These are phyloP conservation scores for Talaromyces wortmannii DNA, from an alignment of 495 filamentous ascomycete species.

Conservation along the genomic window DNA sequence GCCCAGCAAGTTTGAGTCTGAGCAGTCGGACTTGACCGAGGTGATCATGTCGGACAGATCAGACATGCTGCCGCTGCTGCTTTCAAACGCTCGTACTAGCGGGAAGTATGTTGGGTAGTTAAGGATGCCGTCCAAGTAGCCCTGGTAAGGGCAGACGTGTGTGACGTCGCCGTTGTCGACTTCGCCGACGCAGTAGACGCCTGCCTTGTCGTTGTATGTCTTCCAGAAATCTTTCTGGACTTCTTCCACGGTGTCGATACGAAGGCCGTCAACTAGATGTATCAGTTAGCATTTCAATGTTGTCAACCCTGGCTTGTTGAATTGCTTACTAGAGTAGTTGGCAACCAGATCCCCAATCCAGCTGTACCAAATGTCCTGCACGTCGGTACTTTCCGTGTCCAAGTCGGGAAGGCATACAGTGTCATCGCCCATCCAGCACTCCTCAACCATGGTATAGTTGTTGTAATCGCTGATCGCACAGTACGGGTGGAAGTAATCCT, in stretches of 20 bases:
- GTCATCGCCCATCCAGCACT: conserved; percentile 62
- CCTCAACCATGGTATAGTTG: conserved; percentile 37
- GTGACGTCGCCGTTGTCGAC: conserved; percentile 54
- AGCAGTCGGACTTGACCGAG: conserved; percentile 45
- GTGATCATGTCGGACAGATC: conserved; percentile 53
- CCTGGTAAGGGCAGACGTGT: conserved; percentile 61
- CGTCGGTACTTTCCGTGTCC: conserved; percentile 51
- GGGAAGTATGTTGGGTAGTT: conserved; percentile 59
- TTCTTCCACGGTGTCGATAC: conserved; percentile 70
- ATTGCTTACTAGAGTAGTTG: conserved; percentile 57
- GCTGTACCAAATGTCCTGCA: conserved; percentile 51
- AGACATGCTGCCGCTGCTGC: conserved; percentile 49
- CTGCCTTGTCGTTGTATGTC: conserved; percentile 54
- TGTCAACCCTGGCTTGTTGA: too few relatives aligned
- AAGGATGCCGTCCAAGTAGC: conserved; percentile 51
- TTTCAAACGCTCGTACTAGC: conserved; percentile 55
- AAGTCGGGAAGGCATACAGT: conserved; percentile 61
- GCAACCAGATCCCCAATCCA: conserved; percentile 61
- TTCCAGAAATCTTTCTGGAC: conserved; percentile 66
- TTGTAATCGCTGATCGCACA: conserved; percentile 60
- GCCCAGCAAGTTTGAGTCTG: conserved; percentile 59
- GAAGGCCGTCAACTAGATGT: conserved; percentile 60
- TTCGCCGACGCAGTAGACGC: conserved; percentile 67
- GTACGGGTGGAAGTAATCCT: conserved; percentile 57
- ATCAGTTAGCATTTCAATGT: too few relatives aligned